Evolutionary conservation across 2,329 filamentous ascomycete genomes (phyloP).

Genomic region (Ophiostoma tasmaniense): DNA sequence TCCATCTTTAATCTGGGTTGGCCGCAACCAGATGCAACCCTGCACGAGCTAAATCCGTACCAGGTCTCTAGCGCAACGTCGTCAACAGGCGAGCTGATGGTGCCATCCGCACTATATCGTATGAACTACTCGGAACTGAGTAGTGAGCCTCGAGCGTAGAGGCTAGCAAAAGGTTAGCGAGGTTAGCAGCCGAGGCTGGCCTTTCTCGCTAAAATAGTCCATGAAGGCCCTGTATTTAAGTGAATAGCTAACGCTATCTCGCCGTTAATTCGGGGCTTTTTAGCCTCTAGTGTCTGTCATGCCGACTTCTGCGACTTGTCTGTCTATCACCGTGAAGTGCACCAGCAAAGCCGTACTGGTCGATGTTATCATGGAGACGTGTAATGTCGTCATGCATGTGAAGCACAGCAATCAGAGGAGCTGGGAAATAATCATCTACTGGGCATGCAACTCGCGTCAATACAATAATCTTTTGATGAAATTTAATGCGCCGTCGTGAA

Average conservation of each 20-base stretch:
- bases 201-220: too few species aligned
- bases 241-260: background rate
- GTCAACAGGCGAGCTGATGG: constrained; percentile 14
- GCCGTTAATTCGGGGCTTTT: background rate
- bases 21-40: background rate
- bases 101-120: constrained; percentile 9
- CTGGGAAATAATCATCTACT: background rate
- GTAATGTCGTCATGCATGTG: constrained; percentile 12
- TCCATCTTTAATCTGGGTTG: background rate
- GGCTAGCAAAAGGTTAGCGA: too few species aligned
- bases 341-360: background rate
- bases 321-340: background rate
- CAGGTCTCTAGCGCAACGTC: background rate
- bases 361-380: constrained; percentile 11
- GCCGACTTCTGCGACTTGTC: background rate
- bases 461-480: background rate
- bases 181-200: background rate
- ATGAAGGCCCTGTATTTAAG: background rate
- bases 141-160: background rate
- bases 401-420: background rate
- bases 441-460: background rate
- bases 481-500: background rate
- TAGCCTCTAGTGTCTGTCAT: background rate
- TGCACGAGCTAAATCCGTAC: background rate
- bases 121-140: too few species aligned